Conservation (phyloP, 108 stramenopile genomes). For the Skeletonema tropicum region DNA sequence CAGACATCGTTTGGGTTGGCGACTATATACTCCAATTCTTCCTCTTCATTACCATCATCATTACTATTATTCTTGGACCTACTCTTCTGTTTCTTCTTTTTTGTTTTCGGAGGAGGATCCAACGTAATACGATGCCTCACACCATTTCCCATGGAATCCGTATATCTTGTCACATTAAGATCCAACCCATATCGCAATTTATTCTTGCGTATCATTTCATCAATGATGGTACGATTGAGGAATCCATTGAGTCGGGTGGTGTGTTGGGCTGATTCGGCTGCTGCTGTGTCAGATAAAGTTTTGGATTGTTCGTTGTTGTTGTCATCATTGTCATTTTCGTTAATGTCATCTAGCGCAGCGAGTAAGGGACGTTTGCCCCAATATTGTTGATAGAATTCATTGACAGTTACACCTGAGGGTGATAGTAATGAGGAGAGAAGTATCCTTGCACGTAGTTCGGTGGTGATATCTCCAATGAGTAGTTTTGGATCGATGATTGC, state of each 20-base stretch:
- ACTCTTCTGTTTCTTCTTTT: conserved; percentile 20
- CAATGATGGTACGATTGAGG: conserved; percentile 61
- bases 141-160: conserved; percentile 70
- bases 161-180: conserved; percentile 92
- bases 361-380: conserved; percentile 89
- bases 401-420: conserved; percentile 52
- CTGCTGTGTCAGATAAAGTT: not conserved
- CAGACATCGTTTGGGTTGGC: conserved; percentile 81
- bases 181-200: conserved; percentile 86
- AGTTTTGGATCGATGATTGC: conserved; percentile 15
- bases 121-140: conserved; percentile 75
- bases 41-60: conserved; percentile 9
- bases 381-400: conserved; percentile 78
- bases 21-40: conserved; percentile 51
- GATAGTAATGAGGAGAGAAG: conserved; percentile 69
- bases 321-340: conserved; percentile 14
- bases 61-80: conserved; percentile 1
- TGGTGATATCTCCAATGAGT: conserved; percentile 46
- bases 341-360: conserved; percentile 33
- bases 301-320: not conserved
- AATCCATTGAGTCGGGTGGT: conserved; percentile 60
- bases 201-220: conserved; percentile 53
- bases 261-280: conserved; percentile 4
- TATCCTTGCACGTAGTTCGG: conserved; percentile 62
- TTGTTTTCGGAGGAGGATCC: conserved; percentile 56